Percentiles rank a stretch among this genome's conserved stretches.
Conservation (phyloP, 108 stramenopile species). For the Cylindrotheca closterium region DNA sequence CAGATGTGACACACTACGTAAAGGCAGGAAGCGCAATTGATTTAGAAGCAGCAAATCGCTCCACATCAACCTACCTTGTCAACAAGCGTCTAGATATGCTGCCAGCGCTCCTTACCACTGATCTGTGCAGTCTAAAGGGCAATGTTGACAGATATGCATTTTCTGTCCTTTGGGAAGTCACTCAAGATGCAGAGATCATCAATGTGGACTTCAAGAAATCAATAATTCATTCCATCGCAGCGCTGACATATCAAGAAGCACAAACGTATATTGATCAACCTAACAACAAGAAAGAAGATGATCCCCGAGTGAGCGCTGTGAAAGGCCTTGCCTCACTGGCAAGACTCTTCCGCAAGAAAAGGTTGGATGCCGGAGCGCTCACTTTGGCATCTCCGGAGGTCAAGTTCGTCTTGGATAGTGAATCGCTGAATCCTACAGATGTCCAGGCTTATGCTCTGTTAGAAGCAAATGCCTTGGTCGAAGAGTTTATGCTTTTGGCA, state of each 20-base stretch:
- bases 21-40: conserved; percentile 91
- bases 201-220: conserved; percentile 91
- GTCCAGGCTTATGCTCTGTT: conserved; percentile 90
- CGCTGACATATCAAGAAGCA: conserved; percentile 96
- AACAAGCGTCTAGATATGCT: conserved; percentile 98
- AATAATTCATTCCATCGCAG: conserved; percentile 93
- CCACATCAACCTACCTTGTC: conserved; percentile 97
- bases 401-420: conserved; percentile 94
- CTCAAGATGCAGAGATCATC: conserved; percentile 81
- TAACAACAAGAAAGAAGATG: conserved; percentile 49
- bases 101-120: conserved; percentile 91
- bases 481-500: conserved; percentile 99
- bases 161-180: conserved; percentile 91
- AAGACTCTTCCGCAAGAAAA: conserved; percentile 77
- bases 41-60: conserved; percentile 92
- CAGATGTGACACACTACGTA: conserved; percentile 99
- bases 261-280: conserved; percentile 91
- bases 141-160: conserved; percentile 94
- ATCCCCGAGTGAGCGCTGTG: conserved; percentile 83
- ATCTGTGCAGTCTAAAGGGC: conserved; percentile 93
- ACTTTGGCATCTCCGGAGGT: conserved; percentile 98
- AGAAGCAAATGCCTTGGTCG: conserved; percentile 93
- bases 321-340: conserved; percentile 85
- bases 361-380: conserved; percentile 95
- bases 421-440: conserved; percentile 96